Conservation (phyloP, 768 basidiomycete genomes). For the Tylopilus vinaceipallidus region DNA sequence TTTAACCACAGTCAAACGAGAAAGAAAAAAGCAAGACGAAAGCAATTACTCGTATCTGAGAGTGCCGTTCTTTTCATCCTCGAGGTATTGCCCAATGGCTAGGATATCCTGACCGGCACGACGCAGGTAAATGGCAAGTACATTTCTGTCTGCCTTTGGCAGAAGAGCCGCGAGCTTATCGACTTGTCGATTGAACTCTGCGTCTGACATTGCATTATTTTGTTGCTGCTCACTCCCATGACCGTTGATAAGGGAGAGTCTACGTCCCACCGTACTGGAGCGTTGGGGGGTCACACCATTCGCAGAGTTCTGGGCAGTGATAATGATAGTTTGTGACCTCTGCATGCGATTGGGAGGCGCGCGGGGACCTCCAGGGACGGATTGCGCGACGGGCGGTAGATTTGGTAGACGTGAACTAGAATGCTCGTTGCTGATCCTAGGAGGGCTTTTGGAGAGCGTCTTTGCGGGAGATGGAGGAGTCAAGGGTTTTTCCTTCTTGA, state of each 20-base stretch:
- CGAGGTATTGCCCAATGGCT: slow-evolving; percentile 84
- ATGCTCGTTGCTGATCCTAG: slow-evolving; percentile 26
- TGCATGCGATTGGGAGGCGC: slow-evolving; percentile 60
- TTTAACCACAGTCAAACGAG: not conserved
- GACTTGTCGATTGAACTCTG: slow-evolving; percentile 64
- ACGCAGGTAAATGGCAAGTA: slow-evolving; percentile 70
- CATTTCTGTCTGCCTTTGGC: slow-evolving; percentile 65
- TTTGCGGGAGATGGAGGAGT: slow-evolving; percentile 35
- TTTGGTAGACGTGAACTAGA: slow-evolving; percentile 31
- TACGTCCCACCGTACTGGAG: slow-evolving; percentile 27
- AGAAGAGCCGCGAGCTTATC: slow-evolving; percentile 69
- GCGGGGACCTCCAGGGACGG: slow-evolving; percentile 73
- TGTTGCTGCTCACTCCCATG: slow-evolving; percentile 15
- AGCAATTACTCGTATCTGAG: slow-evolving; percentile 39
- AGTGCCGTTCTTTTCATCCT: slow-evolving; percentile 77
- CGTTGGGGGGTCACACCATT: slow-evolving; percentile 26
- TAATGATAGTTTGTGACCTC: slow-evolving; percentile 67
- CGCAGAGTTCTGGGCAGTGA: slow-evolving; percentile 30
- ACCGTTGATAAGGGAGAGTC: slow-evolving; percentile 31
- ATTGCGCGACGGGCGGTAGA: slow-evolving; percentile 39
- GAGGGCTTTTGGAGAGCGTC: slow-evolving; percentile 37
- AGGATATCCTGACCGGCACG: slow-evolving; percentile 77
- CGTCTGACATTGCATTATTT: slow-evolving; percentile 11
- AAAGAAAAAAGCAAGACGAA: slow-evolving; percentile 1
- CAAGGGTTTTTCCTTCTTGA: slow-evolving; percentile 36